Evolutionary conservation across 2,329 filamentous ascomycete genomes (phyloP).

Genomic region (Dothistroma septosporum): DNA sequence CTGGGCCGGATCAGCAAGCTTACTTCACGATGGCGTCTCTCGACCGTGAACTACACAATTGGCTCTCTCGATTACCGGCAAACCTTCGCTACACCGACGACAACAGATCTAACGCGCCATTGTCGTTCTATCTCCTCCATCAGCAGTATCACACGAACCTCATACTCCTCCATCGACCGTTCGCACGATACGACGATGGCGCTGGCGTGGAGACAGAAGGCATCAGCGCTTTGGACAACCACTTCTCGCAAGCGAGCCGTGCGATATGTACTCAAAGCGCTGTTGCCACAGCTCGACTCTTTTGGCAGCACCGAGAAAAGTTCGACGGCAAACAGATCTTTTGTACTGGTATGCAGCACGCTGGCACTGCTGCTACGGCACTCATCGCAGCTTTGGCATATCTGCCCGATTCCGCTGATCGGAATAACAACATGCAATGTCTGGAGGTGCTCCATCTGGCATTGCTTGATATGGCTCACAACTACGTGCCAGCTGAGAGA

Average conservation of each 20-base stretch:
- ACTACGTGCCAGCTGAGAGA: conserved; percentile 24
- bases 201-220: conserved; percentile 15
- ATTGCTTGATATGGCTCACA: conserved; percentile 24
- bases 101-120: conserved; percentile 21
- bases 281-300: conserved; percentile 23
- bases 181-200: conserved; percentile 25
- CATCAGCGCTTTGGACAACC: conserved; percentile 23
- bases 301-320: conserved; percentile 27
- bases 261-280: conserved; percentile 28
- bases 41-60: conserved; percentile 25
- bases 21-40: conserved; percentile 27
- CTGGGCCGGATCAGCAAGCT: conserved; percentile 24
- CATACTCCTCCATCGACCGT: conserved; percentile 26
- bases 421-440: conserved; percentile 26
- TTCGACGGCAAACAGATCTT: conserved; percentile 27
- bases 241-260: conserved; percentile 25
- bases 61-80: conserved; percentile 21
- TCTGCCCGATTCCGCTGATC: conserved; percentile 22
- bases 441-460: conserved; percentile 27
- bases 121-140: conserved; percentile 26
- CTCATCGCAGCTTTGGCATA: conserved; percentile 27
- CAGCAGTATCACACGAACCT: conserved; percentile 27
- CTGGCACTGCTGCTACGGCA: conserved; percentile 25
- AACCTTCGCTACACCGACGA: conserved; percentile 27
- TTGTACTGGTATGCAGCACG: conserved; percentile 28